Evolutionary conservation across 441 rosid species (phyloP), one percentile per base, ranked within the genome.

Genomic region (Bruguiera hainesii): DNA sequence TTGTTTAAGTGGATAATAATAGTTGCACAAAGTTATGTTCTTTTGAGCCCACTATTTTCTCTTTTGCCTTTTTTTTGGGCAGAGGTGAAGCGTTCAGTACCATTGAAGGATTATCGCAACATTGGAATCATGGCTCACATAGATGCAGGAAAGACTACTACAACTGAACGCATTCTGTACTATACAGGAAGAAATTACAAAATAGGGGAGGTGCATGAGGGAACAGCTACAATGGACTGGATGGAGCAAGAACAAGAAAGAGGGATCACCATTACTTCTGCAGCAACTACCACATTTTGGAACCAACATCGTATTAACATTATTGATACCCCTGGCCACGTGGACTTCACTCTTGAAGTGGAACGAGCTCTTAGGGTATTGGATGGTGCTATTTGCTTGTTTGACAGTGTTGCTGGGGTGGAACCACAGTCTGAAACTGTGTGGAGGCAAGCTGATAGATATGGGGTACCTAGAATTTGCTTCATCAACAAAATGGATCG

Each of bases 231-330:
- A 33, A 94, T 94, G 98, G 98, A 94, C 71, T 94, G 98, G 97
- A 94, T 94, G 97, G 97, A 94, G 71, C 98, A 94, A 82, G 97
- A 94, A 71, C 98, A 94, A 70, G 98, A 94, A 74, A 87, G 98
- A 84, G 98, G 98, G 68, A 91, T 94, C 72, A 94, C 98, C 37
- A 91, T 94, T 31, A 94, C 98, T 25, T 91, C 98, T 13, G 98
- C 97, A 29, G 98, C 97, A 53, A 94, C 98, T 28, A 91, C 98
- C 30, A 81, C 98, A 16, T 91, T 84, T 67, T 91, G 98, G 97
- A 77, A 91, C 74, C 83, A 91, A 11, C 97, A 91, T 56, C 78
- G 97, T 20, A 94, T 94, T 73, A 94, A 94, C 79, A 91, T 94
- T 69, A 94, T 94, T 11, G 99, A 94, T 73, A 94, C 99, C 3